phyloP scores from a whole-genome alignment of 1,284 basidiomycete genomes.

The Chalciporus piperatoides region DNA sequence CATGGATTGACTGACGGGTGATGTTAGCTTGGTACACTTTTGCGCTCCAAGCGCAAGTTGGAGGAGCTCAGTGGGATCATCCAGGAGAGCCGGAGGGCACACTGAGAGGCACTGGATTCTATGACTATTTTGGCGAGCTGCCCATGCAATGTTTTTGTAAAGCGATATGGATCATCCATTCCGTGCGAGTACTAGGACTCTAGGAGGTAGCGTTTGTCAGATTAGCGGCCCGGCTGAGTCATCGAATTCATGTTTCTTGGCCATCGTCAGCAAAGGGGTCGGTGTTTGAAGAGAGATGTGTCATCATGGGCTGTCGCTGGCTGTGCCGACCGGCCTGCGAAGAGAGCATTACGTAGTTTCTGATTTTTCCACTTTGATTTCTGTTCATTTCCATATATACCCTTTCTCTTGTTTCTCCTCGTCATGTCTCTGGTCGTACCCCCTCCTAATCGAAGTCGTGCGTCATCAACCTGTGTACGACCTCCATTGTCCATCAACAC shows the following conservation, averaged over 20 bases:
- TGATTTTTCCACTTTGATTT: conserved; percentile 1
- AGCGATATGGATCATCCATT: neutral
- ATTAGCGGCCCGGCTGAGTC: neutral
- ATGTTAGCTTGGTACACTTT: conserved; percentile 83
- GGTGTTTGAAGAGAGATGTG: too few species aligned
- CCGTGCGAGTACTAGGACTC: too few species aligned
- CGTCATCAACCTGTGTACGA: conserved; percentile 59
- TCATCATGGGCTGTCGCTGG: too few species aligned
- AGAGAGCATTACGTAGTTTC: neutral
- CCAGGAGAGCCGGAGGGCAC: conserved; percentile 83
- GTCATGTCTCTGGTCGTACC: conserved; percentile 31
- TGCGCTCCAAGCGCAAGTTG: conserved; percentile 96
- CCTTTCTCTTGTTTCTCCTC: neutral
- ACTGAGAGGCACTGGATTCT: conserved; percentile 42
- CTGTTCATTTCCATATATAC: conserved; percentile 9
- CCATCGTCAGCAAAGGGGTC: too few species aligned
- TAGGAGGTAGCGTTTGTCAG: too few species aligned
- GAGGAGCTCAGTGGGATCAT: conserved; percentile 91
- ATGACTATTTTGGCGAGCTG: too few species aligned
- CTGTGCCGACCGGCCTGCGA: too few species aligned
- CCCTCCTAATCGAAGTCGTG: conserved; percentile 46
- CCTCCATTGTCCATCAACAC: conserved; percentile 51
- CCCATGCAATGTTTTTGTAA: conserved; percentile 17
- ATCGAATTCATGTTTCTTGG: neutral
- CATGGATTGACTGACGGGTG: too few species aligned